phyloP scores from a whole-genome alignment of 768 basidiomycete species.

The Termitomyces sp. region DNA sequence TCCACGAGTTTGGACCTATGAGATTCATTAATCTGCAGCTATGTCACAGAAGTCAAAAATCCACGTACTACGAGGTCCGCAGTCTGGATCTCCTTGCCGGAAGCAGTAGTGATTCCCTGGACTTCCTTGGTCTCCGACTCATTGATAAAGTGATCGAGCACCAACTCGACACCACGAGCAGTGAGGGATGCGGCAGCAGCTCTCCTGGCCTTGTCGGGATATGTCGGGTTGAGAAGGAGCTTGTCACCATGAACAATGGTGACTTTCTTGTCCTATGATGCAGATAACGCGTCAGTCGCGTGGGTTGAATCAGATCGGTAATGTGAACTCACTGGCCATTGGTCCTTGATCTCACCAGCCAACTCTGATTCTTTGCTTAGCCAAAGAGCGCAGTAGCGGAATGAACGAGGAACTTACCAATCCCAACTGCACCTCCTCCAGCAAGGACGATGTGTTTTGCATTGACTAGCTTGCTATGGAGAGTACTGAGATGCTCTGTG shows the following conservation, averaged over 20 bases:
- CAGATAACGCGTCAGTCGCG: not conserved
- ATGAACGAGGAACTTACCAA: conserved; percentile 26
- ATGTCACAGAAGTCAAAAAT: not conserved
- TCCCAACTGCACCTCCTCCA: conserved; percentile 54
- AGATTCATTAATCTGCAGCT: not conserved
- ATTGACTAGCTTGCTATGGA: conserved; percentile 27
- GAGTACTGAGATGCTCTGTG: conserved; percentile 19
- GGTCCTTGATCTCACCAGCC: conserved; percentile 38
- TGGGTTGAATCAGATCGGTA: not conserved
- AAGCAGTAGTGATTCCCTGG: conserved; percentile 40
- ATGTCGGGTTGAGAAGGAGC: conserved; percentile 49
- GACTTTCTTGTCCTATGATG: conserved; percentile 37
- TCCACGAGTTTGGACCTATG: conserved; percentile 34
- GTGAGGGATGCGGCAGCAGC: conserved; percentile 33
- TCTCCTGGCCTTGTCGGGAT: conserved; percentile 50
- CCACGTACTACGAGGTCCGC: conserved; percentile 56
- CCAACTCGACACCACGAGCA: conserved; percentile 41
- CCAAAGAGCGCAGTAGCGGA: not conserved
- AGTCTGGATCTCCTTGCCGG: conserved; percentile 36
- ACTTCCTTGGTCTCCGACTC: conserved; percentile 32
- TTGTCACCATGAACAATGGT: conserved; percentile 57
- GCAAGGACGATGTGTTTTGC: conserved; percentile 44
- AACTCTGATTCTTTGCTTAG: conserved; percentile 22
- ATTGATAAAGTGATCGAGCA: conserved; percentile 53
- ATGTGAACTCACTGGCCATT: conserved; percentile 31